Conservation (phyloP, 2,329 filamentous ascomycete genomes). For the Exophiala calicioides region DNA sequence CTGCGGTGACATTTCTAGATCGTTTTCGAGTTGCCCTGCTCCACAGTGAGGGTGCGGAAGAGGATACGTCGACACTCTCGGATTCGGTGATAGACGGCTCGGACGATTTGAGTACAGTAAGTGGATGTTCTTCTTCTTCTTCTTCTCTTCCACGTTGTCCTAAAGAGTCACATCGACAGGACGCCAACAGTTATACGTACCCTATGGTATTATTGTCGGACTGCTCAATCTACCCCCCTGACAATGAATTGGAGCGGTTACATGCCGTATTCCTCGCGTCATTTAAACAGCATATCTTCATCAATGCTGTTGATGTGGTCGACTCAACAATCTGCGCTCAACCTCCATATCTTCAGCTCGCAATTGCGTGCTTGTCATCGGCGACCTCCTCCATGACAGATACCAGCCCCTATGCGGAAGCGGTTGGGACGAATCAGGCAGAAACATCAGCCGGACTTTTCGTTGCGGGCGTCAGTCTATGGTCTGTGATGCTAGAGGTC, state of each 20-base stretch:
- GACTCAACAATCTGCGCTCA: background rate
- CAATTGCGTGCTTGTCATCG: slow-evolving; percentile 13
- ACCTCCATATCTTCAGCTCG: slow-evolving; percentile 18
- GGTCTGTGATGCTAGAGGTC: slow-evolving; percentile 16
- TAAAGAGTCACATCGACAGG: slow-evolving; percentile 1
- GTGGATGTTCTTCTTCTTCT: too few species aligned
- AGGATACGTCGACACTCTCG: slow-evolving; percentile 1
- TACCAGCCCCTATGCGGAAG: background rate
- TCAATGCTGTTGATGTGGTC: slow-evolving; percentile 6
- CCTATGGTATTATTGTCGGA: slow-evolving; percentile 16
- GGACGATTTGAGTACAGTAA: too few species aligned
- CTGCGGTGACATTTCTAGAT: slow-evolving; percentile 8
- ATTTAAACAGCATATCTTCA: slow-evolving; percentile 17
- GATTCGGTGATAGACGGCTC: slow-evolving; percentile 13
- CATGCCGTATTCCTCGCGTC: slow-evolving; percentile 9
- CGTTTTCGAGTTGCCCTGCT: slow-evolving; percentile 10
- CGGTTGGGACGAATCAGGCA: slow-evolving; percentile 3
- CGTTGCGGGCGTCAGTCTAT: slow-evolving; percentile 3
- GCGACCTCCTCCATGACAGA: slow-evolving; percentile 1
- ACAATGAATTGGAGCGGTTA: slow-evolving; percentile 9
- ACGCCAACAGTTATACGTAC: slow-evolving; percentile 15
- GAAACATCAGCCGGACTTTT: slow-evolving; percentile 9
- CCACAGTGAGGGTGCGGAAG: slow-evolving; percentile 11
- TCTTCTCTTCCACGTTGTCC: background rate
- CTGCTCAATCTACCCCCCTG: slow-evolving; percentile 1